Conservation (phyloP, 768 basidiomycete species). For the Leccinum obscurum region DNA sequence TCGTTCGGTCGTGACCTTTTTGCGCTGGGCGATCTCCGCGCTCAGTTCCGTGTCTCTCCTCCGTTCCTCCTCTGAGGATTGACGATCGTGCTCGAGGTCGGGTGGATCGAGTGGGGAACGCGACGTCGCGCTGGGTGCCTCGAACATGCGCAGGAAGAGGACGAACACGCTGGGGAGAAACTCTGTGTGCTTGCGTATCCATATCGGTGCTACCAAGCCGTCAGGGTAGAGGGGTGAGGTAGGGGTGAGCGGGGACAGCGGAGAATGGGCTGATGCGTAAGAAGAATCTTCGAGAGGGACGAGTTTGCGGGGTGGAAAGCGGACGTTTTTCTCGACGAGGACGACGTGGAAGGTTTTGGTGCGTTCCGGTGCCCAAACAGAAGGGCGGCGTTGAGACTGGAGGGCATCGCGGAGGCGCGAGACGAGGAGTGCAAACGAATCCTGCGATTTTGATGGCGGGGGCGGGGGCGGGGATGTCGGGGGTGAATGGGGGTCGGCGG, state of each 20-base stretch:
- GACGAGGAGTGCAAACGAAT: slow-evolving; percentile 40
- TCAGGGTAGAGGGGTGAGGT: slow-evolving; percentile 92
- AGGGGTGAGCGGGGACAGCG: slow-evolving; percentile 88
- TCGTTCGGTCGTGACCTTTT: slow-evolving; percentile 32
- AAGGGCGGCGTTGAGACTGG: slow-evolving; percentile 45
- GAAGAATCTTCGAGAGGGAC: slow-evolving; percentile 56
- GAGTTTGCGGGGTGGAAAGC: slow-evolving; percentile 87
- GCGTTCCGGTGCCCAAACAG: slow-evolving; percentile 51
- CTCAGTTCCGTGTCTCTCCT: slow-evolving; percentile 75
- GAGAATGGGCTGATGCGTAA: slow-evolving; percentile 71
- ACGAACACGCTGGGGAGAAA: slow-evolving; percentile 93
- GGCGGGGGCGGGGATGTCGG: slow-evolving; percentile 12
- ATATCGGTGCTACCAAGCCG: slow-evolving; percentile 95
- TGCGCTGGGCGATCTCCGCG: slow-evolving; percentile 21
- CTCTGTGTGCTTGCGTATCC: slow-evolving; percentile 94
- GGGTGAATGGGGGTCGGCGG: neutral
- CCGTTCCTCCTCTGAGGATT: slow-evolving; percentile 68
- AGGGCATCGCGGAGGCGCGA: slow-evolving; percentile 70
- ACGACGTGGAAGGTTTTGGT: slow-evolving; percentile 76
- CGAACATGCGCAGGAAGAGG: slow-evolving; percentile 82
- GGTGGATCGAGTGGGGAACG: slow-evolving; percentile 56
- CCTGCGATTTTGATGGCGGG: slow-evolving; percentile 32
- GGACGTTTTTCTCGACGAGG: slow-evolving; percentile 79
- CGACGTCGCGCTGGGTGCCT: slow-evolving; percentile 47
- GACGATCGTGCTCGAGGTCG: slow-evolving; percentile 54